Base-by-base conservation (phyloP, 2,329 filamentous ascomycete genomes). In the Verticillium dahliae region DNA sequence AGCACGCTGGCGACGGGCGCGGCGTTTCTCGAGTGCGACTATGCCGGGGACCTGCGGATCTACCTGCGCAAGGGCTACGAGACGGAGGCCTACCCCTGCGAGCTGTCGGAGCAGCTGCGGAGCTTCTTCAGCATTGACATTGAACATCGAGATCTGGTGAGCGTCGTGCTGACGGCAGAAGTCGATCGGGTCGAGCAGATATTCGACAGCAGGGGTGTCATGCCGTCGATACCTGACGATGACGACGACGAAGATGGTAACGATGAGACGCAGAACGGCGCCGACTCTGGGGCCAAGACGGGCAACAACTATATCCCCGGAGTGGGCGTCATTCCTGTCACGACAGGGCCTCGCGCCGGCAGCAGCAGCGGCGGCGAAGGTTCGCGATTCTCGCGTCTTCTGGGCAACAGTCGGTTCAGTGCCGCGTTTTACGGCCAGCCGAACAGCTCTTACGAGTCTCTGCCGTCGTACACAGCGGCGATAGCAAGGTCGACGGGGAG, bases 101-200 rank as follows among this genome's bases (percentile, higher is more conserved):
- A 63, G 37, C 59, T 63, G n/a, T 56, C 50, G 6, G 62, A 63
- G 31, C 59, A 61, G 39, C 56, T 63, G 9, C 45, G 56, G 7
- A 27, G 22, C 13, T 63, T 61, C 52, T 61, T 63, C 59, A 59
- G 39, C 7, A 41, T 63, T 4, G 4, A 56, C 5, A 13, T 22
- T 7, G 50, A 59, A 56, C 31, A 61, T n/a, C 45, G 52, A 15
- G 62, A 63, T 50, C 62, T 63, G 15, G 35, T 63, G 4, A 31
- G 15, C 2, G 50, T 54, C 5, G 56, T 39, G 4, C 31, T 63
- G 34, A 56, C 59, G 10, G 59, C 59, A 2, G 11, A 6, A 9
- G 56, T 55, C 31, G 62, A 61, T 15, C 55, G 59, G 31, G 38
- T 63, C 15, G 52, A 63, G 18, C 4, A 37, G 10, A 45, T 63